Evolutionary conservation across 2,329 filamentous ascomycete genomes (phyloP).

Genomic region (Talaromyces sp.): DNA sequence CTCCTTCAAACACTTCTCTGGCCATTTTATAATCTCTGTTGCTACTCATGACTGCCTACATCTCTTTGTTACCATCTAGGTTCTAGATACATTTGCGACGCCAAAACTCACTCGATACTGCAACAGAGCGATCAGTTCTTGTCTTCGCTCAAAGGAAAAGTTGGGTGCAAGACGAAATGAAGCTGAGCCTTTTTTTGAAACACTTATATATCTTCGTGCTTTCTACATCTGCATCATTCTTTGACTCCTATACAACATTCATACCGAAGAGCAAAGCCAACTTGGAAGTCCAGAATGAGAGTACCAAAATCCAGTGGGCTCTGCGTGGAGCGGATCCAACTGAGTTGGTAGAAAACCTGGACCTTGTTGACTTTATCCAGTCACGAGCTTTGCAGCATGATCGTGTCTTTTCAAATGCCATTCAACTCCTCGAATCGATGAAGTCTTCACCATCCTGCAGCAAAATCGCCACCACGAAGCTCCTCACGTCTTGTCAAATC

Average conservation of each 20-base stretch:
- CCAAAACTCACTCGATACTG: neutral
- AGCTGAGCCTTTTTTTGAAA: neutral
- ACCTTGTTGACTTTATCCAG: constrained; percentile 24
- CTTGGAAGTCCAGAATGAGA: neutral
- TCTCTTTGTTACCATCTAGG: neutral
- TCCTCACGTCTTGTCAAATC: constrained; percentile 50
- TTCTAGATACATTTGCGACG: neutral
- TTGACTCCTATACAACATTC: constrained; percentile 7
- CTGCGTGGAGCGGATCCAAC: constrained; percentile 6
- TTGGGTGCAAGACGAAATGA: neutral
- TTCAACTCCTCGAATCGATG: constrained; percentile 40
- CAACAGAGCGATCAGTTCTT: neutral
- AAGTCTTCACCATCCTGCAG: constrained; percentile 46
- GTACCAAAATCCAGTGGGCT: neutral
- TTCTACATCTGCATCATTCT: neutral
- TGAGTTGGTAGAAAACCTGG: constrained; percentile 14
- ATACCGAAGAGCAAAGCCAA: constrained; percentile 9
- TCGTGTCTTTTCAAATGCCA: constrained; percentile 35
- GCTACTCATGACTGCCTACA: neutral
- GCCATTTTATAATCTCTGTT: neutral
- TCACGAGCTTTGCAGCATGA: constrained; percentile 20
- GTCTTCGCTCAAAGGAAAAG: neutral
- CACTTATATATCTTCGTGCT: neutral
- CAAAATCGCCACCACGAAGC: constrained; percentile 45
- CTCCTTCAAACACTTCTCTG: neutral